Percentiles rank a stretch among this genome's conserved stretches.
Conservation (phyloP, 345 rosid genomes). For the Lepidium didymum region DNA sequence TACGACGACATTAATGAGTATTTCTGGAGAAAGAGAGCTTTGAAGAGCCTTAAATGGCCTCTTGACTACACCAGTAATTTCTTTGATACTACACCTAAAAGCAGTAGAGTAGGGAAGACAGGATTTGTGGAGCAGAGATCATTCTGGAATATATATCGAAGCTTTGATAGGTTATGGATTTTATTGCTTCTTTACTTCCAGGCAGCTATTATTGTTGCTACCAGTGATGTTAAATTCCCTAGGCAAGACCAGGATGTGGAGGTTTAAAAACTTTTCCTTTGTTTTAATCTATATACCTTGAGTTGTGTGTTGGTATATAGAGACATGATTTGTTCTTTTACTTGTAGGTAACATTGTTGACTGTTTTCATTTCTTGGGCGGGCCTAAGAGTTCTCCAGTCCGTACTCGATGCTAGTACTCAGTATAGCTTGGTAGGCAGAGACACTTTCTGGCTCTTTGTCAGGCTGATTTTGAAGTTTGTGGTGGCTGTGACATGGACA, state of each 20-base stretch:
- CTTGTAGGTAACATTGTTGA: conserved; percentile 64
- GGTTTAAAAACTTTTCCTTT: conserved; percentile 16
- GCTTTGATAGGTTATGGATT: conserved; percentile 90
- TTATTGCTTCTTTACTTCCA: conserved; percentile 70
- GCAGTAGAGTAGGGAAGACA: conserved; percentile 79
- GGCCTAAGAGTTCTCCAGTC: conserved; percentile 66
- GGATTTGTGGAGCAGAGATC: conserved; percentile 97
- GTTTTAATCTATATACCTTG: not conserved
- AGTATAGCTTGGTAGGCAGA: conserved; percentile 73
- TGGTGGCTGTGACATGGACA: conserved; percentile 67
- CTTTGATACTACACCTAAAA: conserved; percentile 48
- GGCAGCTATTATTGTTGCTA: conserved; percentile 70
- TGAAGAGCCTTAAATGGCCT: conserved; percentile 85
- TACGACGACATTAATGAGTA: conserved; percentile 95
- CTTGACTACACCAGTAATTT: conserved; percentile 65
- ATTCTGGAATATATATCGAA: conserved; percentile 74
- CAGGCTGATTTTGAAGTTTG: conserved; percentile 68
- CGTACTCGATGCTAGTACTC: conserved; percentile 76
- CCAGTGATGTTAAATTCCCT: conserved; percentile 49
- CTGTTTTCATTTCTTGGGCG: conserved; percentile 78
- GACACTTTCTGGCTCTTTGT: conserved; percentile 53
- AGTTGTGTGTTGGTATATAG: conserved; percentile 2
- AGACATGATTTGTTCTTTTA: conserved; percentile 2
- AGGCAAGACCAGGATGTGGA: conserved; percentile 58
- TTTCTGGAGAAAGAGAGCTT: conserved; percentile 89